Base-by-base conservation (phyloP, 768 basidiomycete genomes). In the Suillus paluster region DNA sequence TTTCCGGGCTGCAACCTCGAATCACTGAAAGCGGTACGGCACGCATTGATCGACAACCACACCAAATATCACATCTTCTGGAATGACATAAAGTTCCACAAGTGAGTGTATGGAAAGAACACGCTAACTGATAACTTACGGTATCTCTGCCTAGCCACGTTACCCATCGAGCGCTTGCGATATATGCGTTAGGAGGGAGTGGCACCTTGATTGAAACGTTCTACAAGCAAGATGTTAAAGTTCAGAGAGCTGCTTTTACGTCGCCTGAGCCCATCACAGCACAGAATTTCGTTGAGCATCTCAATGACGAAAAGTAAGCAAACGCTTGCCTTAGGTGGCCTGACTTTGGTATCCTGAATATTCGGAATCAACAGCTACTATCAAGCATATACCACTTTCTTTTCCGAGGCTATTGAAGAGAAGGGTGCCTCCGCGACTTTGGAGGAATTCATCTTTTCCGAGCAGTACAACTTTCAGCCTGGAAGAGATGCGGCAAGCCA, bases 1-100 rank as follows among this genome's bases (percentile, higher is more conserved):
- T 33, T 70, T 0, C 69, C 74, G 0, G 74, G 79, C 5, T 58
- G 70, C 23, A 69, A 58, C 11, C 6, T 48, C 1, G 66, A 69
- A 34, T 65, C 74, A 1, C 65, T 74, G 21, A 50, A 53, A n/a
- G 62, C 68, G 23, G 12, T 57, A 36, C 66, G 38, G 60, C 72
- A 71, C 5, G 61, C 78, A 7, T 71, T 87, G 49, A 81, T 79
- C 56, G 83, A 85, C n/a, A 83, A 84, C 60, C 81, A 85, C 57
- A 70, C 73, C 41, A 78, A 73, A 54, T 75, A 77, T 68, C 84
- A 87, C 59, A 75, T 80, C 14, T 87, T 82, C 70, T 79, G 81
- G 67, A 82, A 85, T 57, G 69, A 82, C n/a, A 63, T 52, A 27
- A 66, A 74, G 0, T 82, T 83, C 62, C 86, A 86, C 75, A 86